A percentile compares a stretch with the other conserved stretches of the same genome.
Evolutionary conservation across 2,329 filamentous ascomycete genomes (phyloP).

Genomic region (Cladophialophora psammophila): DNA sequence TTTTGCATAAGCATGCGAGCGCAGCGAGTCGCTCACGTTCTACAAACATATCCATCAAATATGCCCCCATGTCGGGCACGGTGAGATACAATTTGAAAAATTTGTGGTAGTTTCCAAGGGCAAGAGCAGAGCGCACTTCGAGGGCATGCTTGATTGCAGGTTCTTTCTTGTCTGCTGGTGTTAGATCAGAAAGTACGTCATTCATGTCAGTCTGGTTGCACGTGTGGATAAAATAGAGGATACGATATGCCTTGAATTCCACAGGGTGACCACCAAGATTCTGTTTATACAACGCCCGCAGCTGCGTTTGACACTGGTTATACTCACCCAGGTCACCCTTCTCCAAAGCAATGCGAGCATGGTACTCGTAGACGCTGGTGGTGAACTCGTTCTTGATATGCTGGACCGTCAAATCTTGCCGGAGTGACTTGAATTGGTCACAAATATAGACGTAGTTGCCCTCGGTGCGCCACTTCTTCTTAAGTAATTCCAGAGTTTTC

Average conservation of each 20-base stretch:
- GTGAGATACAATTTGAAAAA: constrained; percentile 97
- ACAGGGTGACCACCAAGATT: constrained; percentile 86
- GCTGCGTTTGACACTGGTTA: constrained; percentile 99
- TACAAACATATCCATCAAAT: constrained; percentile 99
- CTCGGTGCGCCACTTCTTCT: constrained; percentile 93
- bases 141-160: constrained; percentile 87
- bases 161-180: constrained; percentile 90
- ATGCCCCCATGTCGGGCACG: constrained; percentile 95
- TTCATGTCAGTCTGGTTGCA: constrained; percentile 98
- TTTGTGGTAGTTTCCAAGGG: constrained; percentile 93
- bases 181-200: constrained; percentile 98
- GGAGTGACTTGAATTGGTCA: constrained; percentile 98
- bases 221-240: constrained; percentile 98
- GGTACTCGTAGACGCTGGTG: constrained; percentile 94
- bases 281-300: constrained; percentile 87
- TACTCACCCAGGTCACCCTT: constrained; percentile 99
- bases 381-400: constrained; percentile 97
- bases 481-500: constrained; percentile 84
- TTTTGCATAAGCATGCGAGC: constrained; percentile 89
- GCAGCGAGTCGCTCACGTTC: constrained; percentile 89
- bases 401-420: constrained; percentile 97
- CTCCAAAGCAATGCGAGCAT: constrained; percentile 95
- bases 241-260: constrained; percentile 99
- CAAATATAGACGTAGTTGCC: constrained; percentile 97
- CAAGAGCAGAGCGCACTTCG: constrained; percentile 86